phyloP scores from a whole-genome alignment of 352 stramenopile species.

The Pythium inflatum region DNA sequence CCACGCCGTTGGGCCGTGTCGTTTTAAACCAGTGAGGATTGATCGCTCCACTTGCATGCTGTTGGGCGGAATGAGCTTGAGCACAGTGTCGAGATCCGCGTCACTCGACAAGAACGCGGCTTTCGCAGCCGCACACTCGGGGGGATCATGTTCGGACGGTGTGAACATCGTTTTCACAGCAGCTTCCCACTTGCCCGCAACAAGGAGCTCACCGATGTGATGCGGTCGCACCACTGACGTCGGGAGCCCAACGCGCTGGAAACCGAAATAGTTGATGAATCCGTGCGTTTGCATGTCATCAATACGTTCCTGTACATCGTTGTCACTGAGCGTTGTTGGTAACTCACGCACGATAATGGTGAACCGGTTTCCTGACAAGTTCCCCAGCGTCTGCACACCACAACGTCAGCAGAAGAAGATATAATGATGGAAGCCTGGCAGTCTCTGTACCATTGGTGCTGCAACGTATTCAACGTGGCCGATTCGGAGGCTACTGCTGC shows the following conservation, averaged over 20 bases:
- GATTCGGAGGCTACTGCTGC: slow-evolving; percentile 35
- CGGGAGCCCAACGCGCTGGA: slow-evolving; percentile 70
- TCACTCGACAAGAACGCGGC: slow-evolving; percentile 44
- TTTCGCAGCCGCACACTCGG: slow-evolving; percentile 47
- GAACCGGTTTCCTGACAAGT: slow-evolving; percentile 67
- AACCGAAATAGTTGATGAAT: slow-evolving; percentile 86
- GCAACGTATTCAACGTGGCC: slow-evolving; percentile 59
- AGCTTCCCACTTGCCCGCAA: slow-evolving; percentile 62
- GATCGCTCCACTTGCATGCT: slow-evolving; percentile 56
- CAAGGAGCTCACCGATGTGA: slow-evolving; percentile 73
- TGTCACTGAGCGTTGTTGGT: slow-evolving; percentile 18
- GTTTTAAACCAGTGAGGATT: slow-evolving; percentile 69
- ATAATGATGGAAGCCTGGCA: not conserved
- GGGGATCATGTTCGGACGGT: slow-evolving; percentile 40
- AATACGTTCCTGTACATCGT: slow-evolving; percentile 34
- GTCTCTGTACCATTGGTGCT: slow-evolving; percentile 44
- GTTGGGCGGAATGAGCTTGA: slow-evolving; percentile 54
- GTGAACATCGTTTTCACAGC: slow-evolving; percentile 56
- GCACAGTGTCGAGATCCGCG: slow-evolving; percentile 52
- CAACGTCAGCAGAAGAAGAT: not conserved
- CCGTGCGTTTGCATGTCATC: slow-evolving; percentile 40
- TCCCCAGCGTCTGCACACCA: slow-evolving; percentile 45
- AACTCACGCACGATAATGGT: slow-evolving; percentile 55
- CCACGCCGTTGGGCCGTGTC: slow-evolving; percentile 50
- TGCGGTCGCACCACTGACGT: slow-evolving; percentile 51